Base-by-base conservation (phyloP, 192 early-diverging fungal species). In the Backusella liffmaniae region DNA sequence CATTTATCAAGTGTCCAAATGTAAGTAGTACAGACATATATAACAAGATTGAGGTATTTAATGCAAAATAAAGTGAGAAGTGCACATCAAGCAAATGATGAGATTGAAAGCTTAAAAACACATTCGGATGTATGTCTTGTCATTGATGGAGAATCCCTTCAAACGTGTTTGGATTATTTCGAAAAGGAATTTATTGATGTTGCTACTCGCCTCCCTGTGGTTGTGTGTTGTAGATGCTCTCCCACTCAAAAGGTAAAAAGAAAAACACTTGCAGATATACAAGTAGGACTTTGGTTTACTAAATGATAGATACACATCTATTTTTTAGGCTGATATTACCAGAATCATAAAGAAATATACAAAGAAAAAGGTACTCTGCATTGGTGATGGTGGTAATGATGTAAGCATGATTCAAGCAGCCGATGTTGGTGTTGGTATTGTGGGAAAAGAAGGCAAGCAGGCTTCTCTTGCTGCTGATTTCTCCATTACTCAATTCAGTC, bases 311-410 rank as follows among this genome's bases (percentile, higher is more conserved):
- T 34, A 30, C 30, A 30, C 30, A 59, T 44, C 12, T 44, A 6
- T 29, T 32, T 32, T 42, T 4, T 79, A 85, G 80, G 96, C 97
- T 9, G 95, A 95, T 16, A 91, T 99, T 51, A 94, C 95, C 34
- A 77, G 84, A 8, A 73, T 97, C 73, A 93, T 99, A 73, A 93
- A 94, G 73, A 76, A 84, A 7, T 86, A 86, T 49, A 93, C 93
- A 3, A 84, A 89, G 41, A 92, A 93, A 71, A 87, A 94, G 0
- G 92, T 94, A 35, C 89, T 93, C 71, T 94, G 94, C 49, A 95
- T 99, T 51, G 97, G 97, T 51, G 97, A 99, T 80, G 97, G 97
- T 51, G 97, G 96, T 59, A 99, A 99, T 78, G 97, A 99, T 78
- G 96, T 99, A 51, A 92, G 91, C 46, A 99, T 99, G 97, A 99